These are phyloP conservation scores for Populus tremula DNA, from an alignment of 345 rosid species.

Conservation along the genomic window DNA sequence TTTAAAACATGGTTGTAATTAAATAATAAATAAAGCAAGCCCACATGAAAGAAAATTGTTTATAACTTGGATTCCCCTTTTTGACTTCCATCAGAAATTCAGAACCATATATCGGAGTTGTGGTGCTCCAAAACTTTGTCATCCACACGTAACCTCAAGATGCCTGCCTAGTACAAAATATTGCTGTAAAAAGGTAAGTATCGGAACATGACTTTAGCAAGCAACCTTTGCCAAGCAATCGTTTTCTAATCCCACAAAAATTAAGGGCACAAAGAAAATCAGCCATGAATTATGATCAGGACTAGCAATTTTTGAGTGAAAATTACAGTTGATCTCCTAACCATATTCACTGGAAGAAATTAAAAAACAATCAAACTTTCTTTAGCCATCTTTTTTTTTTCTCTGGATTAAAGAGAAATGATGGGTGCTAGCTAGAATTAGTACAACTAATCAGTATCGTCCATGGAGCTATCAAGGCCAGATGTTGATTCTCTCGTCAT, in stretches of 20 bases:
- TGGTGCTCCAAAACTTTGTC: neutral
- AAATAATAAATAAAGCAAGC: too few relatives aligned
- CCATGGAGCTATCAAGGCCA: neutral
- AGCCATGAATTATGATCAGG: neutral
- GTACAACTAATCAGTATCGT: neutral
- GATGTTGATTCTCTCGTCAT: neutral
- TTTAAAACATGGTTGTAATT: too few relatives aligned
- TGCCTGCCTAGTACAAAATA: neutral
- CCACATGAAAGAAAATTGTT: too few relatives aligned
- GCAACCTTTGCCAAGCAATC: neutral
- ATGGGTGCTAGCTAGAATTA: neutral
- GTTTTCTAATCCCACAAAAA: neutral
- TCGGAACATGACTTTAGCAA: neutral
- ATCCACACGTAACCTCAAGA: neutral
- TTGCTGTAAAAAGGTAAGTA: too few relatives aligned
- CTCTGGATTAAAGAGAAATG: neutral
- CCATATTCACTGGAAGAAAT: neutral
- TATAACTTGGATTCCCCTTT: neutral
- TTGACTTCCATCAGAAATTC: neutral
- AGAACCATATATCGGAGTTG: neutral
- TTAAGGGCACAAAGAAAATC: neutral
- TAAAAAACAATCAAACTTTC: conserved; percentile 8
- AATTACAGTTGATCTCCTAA: neutral
- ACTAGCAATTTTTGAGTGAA: neutral
- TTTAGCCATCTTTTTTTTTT: neutral